These are phyloP conservation scores for Saccharomycopsis hybrid DNA, from an alignment of 1,139 yeast genomes.

Conservation along the genomic window DNA sequence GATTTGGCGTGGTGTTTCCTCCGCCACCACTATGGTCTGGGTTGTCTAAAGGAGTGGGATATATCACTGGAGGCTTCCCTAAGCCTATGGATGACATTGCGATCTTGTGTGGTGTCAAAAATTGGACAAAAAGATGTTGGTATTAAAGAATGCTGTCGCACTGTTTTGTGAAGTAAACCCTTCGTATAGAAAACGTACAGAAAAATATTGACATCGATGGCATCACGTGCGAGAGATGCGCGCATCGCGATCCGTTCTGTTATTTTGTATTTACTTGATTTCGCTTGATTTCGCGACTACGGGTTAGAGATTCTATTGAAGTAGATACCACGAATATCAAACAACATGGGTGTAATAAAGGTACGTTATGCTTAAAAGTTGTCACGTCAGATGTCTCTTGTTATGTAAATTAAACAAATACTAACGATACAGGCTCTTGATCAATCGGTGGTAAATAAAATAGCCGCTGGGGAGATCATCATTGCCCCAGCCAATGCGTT, in stretches of 20 bases:
- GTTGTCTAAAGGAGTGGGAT: conserved; percentile 19
- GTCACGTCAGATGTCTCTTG: conserved; percentile 12
- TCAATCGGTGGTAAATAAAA: conserved; percentile 68
- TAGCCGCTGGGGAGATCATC: conserved; percentile 97
- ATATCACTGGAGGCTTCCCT: conserved; percentile 20
- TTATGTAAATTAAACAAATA: not conserved
- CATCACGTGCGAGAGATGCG: too few species aligned
- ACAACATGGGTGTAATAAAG: conserved; percentile 62
- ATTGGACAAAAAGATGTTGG: too few species aligned
- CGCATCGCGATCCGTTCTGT: too few species aligned
- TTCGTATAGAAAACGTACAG: too few species aligned
- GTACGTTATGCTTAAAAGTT: conserved; percentile 59
- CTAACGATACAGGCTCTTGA: conserved; percentile 41
- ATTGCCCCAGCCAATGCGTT: conserved; percentile 86
- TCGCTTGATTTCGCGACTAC: too few species aligned
- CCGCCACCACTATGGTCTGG: not conserved
- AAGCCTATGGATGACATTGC: conserved; percentile 20
- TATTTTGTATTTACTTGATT: too few species aligned
- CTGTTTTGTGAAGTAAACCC: too few species aligned
- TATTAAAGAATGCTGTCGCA: too few species aligned
- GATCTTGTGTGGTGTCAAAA: not conserved
- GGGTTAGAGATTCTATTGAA: conserved; percentile 38
- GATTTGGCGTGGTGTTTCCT: not conserved
- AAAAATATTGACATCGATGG: too few species aligned
- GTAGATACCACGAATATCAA: conserved; percentile 43